Base-by-base conservation (phyloP, 441 rosid species). In the Bruguiera hainesii region DNA sequence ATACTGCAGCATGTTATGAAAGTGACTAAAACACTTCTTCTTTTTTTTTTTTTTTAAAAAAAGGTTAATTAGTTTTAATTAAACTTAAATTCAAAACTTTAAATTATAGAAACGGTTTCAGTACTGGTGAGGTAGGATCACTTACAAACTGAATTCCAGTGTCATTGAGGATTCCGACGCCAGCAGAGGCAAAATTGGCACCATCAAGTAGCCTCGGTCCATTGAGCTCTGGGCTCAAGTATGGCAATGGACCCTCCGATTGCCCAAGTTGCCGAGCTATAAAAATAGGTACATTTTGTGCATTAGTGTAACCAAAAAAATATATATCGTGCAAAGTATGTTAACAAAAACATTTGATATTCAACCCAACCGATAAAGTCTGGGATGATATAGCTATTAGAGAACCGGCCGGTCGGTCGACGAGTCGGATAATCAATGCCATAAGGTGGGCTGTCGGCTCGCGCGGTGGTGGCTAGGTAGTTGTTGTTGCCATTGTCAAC, bases 401-500 rank as follows among this genome's bases (percentile, higher is more conserved):
- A 91, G 84, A 91, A 91, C 50, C 95, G 89, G 18, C 96, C 95
- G 0, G 94, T 91, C 56, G 98, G 84, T 59, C 66, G 61, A 60
- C 79, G 98, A 67, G 86, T 85, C 6, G 96, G 91, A 70, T 67
- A 81, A 69, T 91, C 96, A 42, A 89, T 78, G 70, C 96, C 94
- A 26, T 87, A 89, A 0, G 97, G 97, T 11, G 84, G 85, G 1
- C 77, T 55, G 65, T 91, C 94, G 2, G 96, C 98, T 2, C 98
- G 88, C 19, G 98, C 96, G 3, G 91, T 80, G 18, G 94, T 91
- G 23, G 78, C 63, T 1, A 91, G 80, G 88, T 88, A 89, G 79
- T 91, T 80, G 61, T 91, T 91, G 83, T 91, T 91, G 70, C 96
- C 98, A 52, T 67, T 87, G 68, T 91, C 98, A 2, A 91, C 96